phyloP scores from a whole-genome alignment of 352 stramenopile genomes.

The Phytophthora kernoviae region DNA sequence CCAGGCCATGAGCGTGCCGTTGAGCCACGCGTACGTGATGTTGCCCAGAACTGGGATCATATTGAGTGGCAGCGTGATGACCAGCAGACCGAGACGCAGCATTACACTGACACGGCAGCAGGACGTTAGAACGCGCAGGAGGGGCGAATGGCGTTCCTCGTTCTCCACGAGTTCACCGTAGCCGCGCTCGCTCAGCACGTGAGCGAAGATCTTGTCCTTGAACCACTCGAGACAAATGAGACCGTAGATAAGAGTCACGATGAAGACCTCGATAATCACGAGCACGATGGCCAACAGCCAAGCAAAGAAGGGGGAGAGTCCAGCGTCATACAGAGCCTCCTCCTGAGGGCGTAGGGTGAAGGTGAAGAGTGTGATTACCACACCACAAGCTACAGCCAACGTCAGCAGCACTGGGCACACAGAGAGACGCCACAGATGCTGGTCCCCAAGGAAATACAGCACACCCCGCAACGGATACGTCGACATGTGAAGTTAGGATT shows the following conservation, averaged over 20 bases:
- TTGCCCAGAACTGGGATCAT: constrained; percentile 61
- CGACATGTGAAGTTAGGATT: no score
- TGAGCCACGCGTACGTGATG: constrained; percentile 61
- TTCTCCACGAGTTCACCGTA: constrained; percentile 49
- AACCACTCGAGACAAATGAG: constrained; percentile 49
- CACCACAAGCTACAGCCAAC: constrained; percentile 42
- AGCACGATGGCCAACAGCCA: constrained; percentile 60
- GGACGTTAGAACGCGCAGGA: constrained; percentile 37
- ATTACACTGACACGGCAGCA: constrained; percentile 61
- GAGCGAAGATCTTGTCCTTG: constrained; percentile 59
- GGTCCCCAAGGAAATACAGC: constrained; percentile 51
- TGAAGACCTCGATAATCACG: constrained; percentile 59
- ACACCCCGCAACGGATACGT: constrained; percentile 46
- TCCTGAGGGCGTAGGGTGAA: constrained; percentile 46
- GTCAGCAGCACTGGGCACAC: constrained; percentile 58
- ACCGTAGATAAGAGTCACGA: constrained; percentile 56
- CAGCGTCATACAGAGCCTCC: constrained; percentile 32
- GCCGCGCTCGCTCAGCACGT: constrained; percentile 46
- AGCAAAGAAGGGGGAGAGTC: constrained; percentile 46
- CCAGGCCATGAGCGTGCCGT: constrained; percentile 59
- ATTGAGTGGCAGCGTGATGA: constrained; percentile 62
- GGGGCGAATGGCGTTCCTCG: constrained; percentile 44
- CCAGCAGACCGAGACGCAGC: constrained; percentile 47
- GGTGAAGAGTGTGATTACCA: constrained; percentile 48
- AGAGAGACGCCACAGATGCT: constrained; percentile 45